These are phyloP conservation scores for Mortierella sp. DNA, from an alignment of 371 early-diverging fungal species.

Conservation along the genomic window DNA sequence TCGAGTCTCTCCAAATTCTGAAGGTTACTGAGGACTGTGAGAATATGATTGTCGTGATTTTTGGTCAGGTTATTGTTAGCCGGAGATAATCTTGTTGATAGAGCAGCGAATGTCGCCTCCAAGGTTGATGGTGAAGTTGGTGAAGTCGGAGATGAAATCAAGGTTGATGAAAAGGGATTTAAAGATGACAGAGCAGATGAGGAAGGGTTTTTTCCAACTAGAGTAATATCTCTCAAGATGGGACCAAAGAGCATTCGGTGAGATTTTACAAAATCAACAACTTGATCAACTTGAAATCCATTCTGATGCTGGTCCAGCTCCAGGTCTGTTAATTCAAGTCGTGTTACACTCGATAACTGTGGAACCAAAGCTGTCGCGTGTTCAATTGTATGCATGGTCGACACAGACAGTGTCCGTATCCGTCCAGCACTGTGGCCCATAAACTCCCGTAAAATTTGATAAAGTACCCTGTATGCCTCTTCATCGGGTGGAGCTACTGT, in stretches of 20 bases:
- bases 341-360: constrained; percentile 21
- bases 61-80: neutral
- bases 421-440: constrained; percentile 24
- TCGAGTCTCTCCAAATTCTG: constrained; percentile 29
- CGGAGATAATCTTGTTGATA: neutral
- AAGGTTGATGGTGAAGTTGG: neutral
- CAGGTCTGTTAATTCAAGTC: constrained; percentile 46
- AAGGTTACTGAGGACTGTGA: constrained; percentile 20
- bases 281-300: constrained; percentile 18
- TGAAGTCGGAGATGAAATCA: neutral
- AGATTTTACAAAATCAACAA: constrained; percentile 41
- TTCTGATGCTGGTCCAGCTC: constrained; percentile 18
- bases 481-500: constrained; percentile 27
- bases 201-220: constrained; percentile 7
- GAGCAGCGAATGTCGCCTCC: neutral
- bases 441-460: constrained; percentile 44
- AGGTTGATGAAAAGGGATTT: neutral
- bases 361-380: constrained; percentile 26
- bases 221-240: constrained; percentile 23
- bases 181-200: neutral
- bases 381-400: constrained; percentile 20
- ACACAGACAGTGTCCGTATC: constrained; percentile 42
- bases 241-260: constrained; percentile 48
- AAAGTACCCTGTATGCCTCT: constrained; percentile 37
- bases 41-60: constrained; percentile 2